Evolutionary conservation across 768 basidiomycete species (phyloP).

Genomic region (Tricholoma bakamatsutake): DNA sequence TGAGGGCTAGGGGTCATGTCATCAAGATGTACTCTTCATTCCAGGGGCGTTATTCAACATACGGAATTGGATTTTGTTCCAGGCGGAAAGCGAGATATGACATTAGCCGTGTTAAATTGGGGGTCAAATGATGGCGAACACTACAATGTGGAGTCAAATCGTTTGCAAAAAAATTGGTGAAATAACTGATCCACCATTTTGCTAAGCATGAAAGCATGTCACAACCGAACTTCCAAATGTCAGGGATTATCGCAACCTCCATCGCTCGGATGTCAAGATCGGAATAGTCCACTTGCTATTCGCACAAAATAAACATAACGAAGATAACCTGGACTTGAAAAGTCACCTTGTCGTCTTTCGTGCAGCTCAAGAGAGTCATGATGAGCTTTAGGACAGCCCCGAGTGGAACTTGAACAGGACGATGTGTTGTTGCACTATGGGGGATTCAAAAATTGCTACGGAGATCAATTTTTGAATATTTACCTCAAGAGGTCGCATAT

Average conservation of each 20-base stretch:
- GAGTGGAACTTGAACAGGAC: conserved; percentile 67
- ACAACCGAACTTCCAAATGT: conserved; percentile 50
- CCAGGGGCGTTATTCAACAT: conserved; percentile 16
- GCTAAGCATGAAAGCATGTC: conserved; percentile 43
- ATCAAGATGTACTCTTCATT: not conserved
- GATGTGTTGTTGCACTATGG: conserved; percentile 46
- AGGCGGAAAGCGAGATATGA: conserved; percentile 52
- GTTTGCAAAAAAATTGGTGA: not conserved
- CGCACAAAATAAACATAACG: not conserved
- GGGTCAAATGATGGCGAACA: conserved; percentile 44
- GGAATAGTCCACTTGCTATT: conserved; percentile 40
- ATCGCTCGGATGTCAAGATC: conserved; percentile 48
- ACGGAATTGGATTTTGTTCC: conserved; percentile 50
- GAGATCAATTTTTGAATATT: not conserved
- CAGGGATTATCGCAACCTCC: conserved; percentile 47
- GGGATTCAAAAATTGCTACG: not conserved
- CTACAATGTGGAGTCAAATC: conserved; percentile 29
- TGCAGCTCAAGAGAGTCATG: conserved; percentile 43
- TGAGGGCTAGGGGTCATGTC: conserved; percentile 24
- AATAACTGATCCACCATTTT: conserved; percentile 34
- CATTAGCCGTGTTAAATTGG: conserved; percentile 49
- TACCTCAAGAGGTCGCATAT: conserved; percentile 55
- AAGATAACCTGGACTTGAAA: not conserved
- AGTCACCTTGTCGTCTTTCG: conserved; percentile 39
- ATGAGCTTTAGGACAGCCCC: conserved; percentile 54